phyloP scores from a whole-genome alignment of 2,329 filamentous ascomycete species.

The Graphilbum fragrans region DNA sequence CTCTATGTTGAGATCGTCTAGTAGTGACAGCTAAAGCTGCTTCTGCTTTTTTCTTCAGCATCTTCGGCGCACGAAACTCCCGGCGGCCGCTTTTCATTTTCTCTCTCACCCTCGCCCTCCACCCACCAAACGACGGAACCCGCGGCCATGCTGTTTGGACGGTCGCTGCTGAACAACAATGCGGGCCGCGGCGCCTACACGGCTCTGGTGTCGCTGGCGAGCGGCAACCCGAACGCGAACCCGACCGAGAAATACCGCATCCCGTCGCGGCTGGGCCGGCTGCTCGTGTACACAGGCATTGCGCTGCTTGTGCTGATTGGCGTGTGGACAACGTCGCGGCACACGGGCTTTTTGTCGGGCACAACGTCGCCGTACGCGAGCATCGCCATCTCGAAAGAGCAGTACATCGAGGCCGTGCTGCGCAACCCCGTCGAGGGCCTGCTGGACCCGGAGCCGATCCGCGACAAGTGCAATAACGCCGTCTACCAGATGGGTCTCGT shows the following conservation, averaged over 20 bases:
- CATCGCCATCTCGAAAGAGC: constrained; percentile 3
- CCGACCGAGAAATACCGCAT: neutral
- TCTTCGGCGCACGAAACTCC: no score
- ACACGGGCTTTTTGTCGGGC: neutral
- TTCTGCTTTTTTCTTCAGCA: no score
- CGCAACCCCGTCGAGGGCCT: constrained; percentile 10
- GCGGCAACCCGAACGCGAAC: neutral
- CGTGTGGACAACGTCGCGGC: neutral
- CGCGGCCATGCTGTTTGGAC: neutral
- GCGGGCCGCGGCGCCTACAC: neutral
- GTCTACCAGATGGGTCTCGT: constrained; percentile 21
- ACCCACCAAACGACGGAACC: no score
- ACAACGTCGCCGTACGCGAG: neutral
- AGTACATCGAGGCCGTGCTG: constrained; percentile 10
- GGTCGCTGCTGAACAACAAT: neutral
- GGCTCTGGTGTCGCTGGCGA: neutral
- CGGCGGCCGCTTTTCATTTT: no score
- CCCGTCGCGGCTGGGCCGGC: constrained; percentile 1
- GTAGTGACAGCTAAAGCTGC: no score
- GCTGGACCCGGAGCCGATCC: constrained; percentile 9
- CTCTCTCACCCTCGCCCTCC: no score
- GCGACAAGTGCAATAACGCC: constrained; percentile 15
- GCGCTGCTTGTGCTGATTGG: neutral
- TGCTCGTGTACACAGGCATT: neutral
- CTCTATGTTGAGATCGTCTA: no score